A percentile compares a stretch with the other conserved stretches of the same genome.
phyloP scores from a whole-genome alignment of 495 filamentous ascomycete genomes.

The Aspergillus mulundensis region DNA sequence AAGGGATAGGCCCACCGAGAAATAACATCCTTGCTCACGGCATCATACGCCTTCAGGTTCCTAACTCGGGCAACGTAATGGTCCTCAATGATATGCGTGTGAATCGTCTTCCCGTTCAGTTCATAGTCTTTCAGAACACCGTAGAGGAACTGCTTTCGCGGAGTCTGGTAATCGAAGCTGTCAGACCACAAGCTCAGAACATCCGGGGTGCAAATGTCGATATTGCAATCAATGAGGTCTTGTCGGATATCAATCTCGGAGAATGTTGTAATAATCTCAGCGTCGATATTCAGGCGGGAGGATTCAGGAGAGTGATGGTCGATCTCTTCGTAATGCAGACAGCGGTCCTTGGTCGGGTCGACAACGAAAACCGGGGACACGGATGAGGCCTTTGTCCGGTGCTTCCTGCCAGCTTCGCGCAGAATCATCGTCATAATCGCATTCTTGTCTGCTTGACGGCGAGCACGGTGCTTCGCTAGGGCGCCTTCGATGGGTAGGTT shows the following conservation, averaged over 20 bases:
- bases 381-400: conserved; percentile 69
- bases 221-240: conserved; percentile 89
- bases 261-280: conserved; percentile 61
- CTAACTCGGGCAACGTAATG: conserved; percentile 76
- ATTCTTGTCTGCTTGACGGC: conserved; percentile 81
- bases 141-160: conserved; percentile 81
- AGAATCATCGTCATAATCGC: conserved; percentile 98
- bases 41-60: conserved; percentile 85
- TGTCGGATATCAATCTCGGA: conserved; percentile 73
- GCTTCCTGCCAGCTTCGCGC: conserved; percentile 66
- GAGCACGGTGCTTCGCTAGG: conserved; percentile 73
- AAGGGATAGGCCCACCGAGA: conserved; percentile 90
- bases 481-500: conserved; percentile 79
- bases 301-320: conserved; percentile 39
- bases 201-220: conserved; percentile 97
- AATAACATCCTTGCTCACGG: conserved; percentile 83
- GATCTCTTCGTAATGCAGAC: conserved; percentile 88
- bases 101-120: conserved; percentile 91
- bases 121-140: conserved; percentile 95
- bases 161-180: conserved; percentile 92
- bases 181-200: conserved; percentile 94
- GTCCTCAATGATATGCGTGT: conserved; percentile 79
- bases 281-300: conserved; percentile 64
- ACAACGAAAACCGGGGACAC: conserved; percentile 81
- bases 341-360: conserved; percentile 73